Evolutionary conservation across 2,329 filamentous ascomycete genomes (phyloP).

Genomic region (Penicillium oxalicum): DNA sequence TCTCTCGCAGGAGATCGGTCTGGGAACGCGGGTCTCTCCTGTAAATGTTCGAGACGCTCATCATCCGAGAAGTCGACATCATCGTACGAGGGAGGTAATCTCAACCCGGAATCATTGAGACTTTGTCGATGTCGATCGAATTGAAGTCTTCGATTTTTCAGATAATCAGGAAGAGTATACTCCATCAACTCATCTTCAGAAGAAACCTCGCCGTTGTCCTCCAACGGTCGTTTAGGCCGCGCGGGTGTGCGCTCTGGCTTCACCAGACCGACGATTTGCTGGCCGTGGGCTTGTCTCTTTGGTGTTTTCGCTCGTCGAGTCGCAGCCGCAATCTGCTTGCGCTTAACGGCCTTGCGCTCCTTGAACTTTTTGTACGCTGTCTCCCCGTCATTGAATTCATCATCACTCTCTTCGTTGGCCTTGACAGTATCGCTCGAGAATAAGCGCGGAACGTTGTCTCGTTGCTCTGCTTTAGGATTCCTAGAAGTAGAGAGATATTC

Average conservation of each 20-base stretch:
- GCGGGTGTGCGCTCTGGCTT: conserved; percentile 23
- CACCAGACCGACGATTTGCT: conserved; percentile 34
- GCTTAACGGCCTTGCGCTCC: conserved; percentile 50
- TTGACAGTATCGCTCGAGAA: conserved; percentile 16
- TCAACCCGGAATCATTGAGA: conserved; percentile 63
- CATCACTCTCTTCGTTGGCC: conserved; percentile 24
- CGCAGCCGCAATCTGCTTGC: conserved; percentile 47
- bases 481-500: background rate
- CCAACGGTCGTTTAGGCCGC: conserved; percentile 28
- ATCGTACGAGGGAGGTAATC: conserved; percentile 69
- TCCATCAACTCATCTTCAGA: conserved; percentile 53
- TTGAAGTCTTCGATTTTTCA: conserved; percentile 59
- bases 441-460: conserved; percentile 7
- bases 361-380: conserved; percentile 59
- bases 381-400: conserved; percentile 36
- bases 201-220: conserved; percentile 42
- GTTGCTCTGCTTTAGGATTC: background rate
- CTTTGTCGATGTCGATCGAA: conserved; percentile 60
- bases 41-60: conserved; percentile 54
- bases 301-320: conserved; percentile 42
- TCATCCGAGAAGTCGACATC: conserved; percentile 71
- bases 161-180: conserved; percentile 63
- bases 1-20: conserved; percentile 57
- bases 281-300: conserved; percentile 36
- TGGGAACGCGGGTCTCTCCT: conserved; percentile 65